Evolutionary conservation across 1,284 basidiomycete species (phyloP).

Genomic region (Heterobasidion annosum): DNA sequence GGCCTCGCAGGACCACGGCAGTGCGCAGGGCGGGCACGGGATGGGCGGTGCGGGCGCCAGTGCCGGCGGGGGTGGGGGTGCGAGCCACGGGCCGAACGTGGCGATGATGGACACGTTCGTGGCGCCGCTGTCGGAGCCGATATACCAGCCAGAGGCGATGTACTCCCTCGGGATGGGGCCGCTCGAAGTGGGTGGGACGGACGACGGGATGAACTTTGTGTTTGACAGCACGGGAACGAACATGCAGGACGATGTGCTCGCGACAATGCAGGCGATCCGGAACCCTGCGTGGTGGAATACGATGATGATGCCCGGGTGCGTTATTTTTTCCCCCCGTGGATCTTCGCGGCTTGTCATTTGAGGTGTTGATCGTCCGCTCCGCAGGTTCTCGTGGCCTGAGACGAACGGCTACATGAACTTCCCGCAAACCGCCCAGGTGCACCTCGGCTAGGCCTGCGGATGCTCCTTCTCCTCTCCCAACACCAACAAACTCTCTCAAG

Average conservation of each 20-base stretch:
- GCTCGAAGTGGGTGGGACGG: not conserved
- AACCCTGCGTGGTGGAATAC: constrained; percentile 66
- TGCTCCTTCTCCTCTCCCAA: not conserved
- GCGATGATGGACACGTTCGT: not conserved
- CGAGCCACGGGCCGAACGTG: not conserved
- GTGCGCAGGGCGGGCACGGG: not conserved
- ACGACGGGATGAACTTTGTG: constrained; percentile 7
- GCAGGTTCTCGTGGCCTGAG: constrained; percentile 12
- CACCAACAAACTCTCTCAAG: too few species aligned
- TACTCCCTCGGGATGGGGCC: constrained; percentile 4
- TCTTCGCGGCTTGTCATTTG: not conserved
- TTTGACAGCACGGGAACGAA: constrained; percentile 6
- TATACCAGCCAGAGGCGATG: constrained; percentile 2
- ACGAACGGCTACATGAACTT: not conserved
- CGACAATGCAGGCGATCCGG: constrained; percentile 63
- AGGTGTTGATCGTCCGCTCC: not conserved
- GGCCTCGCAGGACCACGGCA: not conserved
- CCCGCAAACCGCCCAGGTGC: not conserved
- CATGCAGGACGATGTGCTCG: constrained; percentile 42
- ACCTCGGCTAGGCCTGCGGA: not conserved
- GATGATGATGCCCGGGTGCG: constrained; percentile 77
- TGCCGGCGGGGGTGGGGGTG: too few species aligned
- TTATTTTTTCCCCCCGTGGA: not conserved
- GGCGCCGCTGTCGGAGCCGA: constrained; percentile 1
- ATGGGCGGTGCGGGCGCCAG: not conserved